phyloP scores from a whole-genome alignment of 768 basidiomycete species.

The Boletus rex-veris region DNA sequence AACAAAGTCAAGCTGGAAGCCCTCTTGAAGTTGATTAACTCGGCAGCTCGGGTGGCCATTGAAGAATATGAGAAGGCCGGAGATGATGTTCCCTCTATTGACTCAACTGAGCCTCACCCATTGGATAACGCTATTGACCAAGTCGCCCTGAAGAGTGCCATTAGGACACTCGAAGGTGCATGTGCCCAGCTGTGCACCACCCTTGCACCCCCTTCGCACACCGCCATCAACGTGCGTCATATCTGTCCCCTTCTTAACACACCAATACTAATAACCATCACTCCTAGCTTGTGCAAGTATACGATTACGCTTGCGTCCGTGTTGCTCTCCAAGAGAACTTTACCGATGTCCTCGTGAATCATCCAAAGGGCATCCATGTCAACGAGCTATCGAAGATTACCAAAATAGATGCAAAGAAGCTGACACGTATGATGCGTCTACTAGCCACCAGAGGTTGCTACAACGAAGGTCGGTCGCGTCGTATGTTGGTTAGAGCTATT shows the following conservation, averaged over 20 bases:
- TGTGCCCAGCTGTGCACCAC: conserved; percentile 35
- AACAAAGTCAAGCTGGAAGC: conserved; percentile 24
- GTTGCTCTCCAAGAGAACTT: conserved; percentile 28
- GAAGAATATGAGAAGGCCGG: conserved; percentile 32
- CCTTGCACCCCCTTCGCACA: conserved; percentile 34
- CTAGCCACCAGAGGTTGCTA: conserved; percentile 30
- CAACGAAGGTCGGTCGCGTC: conserved; percentile 27
- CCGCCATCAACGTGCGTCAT: conserved; percentile 30
- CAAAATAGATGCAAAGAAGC: conserved; percentile 25
- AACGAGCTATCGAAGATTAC: conserved; percentile 23
- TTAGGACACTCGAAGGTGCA: conserved; percentile 35
- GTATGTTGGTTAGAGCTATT: background rate
- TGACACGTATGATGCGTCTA: conserved; percentile 30
- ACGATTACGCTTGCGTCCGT: conserved; percentile 28
- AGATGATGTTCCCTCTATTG: conserved; percentile 31
- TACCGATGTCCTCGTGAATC: conserved; percentile 24
- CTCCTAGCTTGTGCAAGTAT: conserved; percentile 25
- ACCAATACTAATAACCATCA: background rate
- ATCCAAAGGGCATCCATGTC: conserved; percentile 32
- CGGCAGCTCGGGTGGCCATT: conserved; percentile 32
- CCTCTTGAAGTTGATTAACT: conserved; percentile 31
- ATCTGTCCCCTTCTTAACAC: background rate
- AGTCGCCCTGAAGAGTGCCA: conserved; percentile 19
- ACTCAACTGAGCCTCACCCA: conserved; percentile 33
- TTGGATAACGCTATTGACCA: conserved; percentile 31